A percentile compares a stretch with the other conserved stretches of the same genome.
These are phyloP conservation scores for Halophytophthora batemanensis DNA, from an alignment of 352 stramenopile species.

Conservation along the genomic window DNA sequence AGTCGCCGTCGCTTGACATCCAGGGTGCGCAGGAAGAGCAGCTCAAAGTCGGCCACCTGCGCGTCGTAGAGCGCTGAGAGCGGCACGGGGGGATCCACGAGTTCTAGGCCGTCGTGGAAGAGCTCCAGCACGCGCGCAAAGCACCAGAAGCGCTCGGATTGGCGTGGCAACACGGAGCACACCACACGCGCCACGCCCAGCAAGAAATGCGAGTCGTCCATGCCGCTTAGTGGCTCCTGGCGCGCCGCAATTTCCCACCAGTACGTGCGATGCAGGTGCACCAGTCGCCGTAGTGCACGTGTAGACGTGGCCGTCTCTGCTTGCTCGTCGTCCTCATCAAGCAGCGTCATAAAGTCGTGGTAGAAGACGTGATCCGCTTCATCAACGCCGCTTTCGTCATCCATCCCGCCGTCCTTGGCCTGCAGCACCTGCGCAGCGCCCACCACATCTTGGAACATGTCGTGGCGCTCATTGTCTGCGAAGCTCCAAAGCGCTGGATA, in stretches of 20 bases:
- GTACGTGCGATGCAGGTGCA: conserved; percentile 45
- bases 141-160: conserved; percentile 72
- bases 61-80: conserved; percentile 36
- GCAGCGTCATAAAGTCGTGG: conserved; percentile 26
- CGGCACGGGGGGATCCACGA: conserved; percentile 42
- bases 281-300: conserved; percentile 15
- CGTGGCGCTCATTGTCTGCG: conserved; percentile 37
- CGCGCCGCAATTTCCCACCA: conserved; percentile 34
- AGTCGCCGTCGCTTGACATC: conserved; percentile 38
- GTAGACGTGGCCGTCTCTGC: neutral
- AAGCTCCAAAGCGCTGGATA: conserved; percentile 67
- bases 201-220: conserved; percentile 40
- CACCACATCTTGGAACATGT: conserved; percentile 70
- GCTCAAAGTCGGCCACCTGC: conserved; percentile 50
- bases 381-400: conserved; percentile 1
- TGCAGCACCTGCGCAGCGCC: conserved; percentile 49
- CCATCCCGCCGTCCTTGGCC: conserved; percentile 10
- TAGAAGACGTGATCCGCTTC: neutral
- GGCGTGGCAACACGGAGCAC: conserved; percentile 33
- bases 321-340: conserved; percentile 4
- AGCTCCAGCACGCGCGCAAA: conserved; percentile 55
- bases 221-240: conserved; percentile 21
- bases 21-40: conserved; percentile 61
- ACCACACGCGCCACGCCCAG: conserved; percentile 32
- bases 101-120: conserved; percentile 44